Evolutionary conservation across 495 filamentous ascomycete genomes (phyloP).

Genomic region (Symbiotaphrina buchneri): DNA sequence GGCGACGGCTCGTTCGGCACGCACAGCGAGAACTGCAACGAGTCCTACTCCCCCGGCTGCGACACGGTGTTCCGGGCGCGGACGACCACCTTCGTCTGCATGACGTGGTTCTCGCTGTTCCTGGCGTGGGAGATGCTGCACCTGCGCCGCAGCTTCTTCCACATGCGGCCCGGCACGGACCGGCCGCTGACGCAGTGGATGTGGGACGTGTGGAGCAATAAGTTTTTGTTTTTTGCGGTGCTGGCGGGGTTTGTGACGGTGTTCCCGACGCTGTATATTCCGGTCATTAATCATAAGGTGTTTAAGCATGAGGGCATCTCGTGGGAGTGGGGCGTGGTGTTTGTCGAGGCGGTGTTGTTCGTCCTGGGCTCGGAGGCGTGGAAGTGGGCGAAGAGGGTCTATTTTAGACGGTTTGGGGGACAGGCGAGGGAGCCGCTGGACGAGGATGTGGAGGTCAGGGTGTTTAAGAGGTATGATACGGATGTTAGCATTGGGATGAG

Average conservation of each 20-base stretch:
- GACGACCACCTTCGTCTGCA: conserved; percentile 51
- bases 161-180: neutral
- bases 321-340: conserved; percentile 52
- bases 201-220: conserved; percentile 42
- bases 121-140: conserved; percentile 58
- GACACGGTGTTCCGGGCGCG: conserved; percentile 49
- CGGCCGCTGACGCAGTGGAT: conserved; percentile 20
- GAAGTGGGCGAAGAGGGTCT: conserved; percentile 37
- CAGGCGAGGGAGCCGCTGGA: no score
- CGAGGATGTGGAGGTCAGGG: no score
- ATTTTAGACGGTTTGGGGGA: no score
- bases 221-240: conserved; percentile 54
- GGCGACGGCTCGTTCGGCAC: conserved; percentile 36
- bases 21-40: conserved; percentile 42
- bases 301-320: conserved; percentile 55
- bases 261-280: conserved; percentile 56
- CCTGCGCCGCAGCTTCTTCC: conserved; percentile 44
- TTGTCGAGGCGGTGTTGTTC: conserved; percentile 32
- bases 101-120: conserved; percentile 52
- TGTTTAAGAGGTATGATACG: no score
- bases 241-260: conserved; percentile 40
- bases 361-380: conserved; percentile 39
- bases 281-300: conserved; percentile 38
- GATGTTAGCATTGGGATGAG: no score
- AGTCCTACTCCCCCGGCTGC: conserved; percentile 27